Evolutionary conservation across 495 filamentous ascomycete species (phyloP).

Genomic region (Wilcoxina mikolae): DNA sequence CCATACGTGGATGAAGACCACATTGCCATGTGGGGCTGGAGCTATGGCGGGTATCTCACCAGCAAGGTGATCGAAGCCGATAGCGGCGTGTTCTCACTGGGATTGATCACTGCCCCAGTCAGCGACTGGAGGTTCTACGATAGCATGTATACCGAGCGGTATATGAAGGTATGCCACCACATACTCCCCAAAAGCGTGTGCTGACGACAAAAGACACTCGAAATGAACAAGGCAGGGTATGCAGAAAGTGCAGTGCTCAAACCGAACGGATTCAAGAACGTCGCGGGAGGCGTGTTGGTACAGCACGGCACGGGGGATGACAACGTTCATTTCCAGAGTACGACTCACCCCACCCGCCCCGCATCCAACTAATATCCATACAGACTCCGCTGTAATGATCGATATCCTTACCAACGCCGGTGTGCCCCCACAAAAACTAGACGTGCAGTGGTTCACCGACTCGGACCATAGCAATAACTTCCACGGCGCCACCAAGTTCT

Average conservation of each 20-base stretch:
- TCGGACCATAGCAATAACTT: constrained; percentile 39
- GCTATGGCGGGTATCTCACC: constrained; percentile 44
- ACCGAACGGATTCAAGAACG: constrained; percentile 37
- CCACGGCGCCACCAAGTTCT: constrained; percentile 32
- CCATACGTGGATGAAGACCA: constrained; percentile 36
- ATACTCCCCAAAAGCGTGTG: too few species aligned
- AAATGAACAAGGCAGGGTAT: constrained; percentile 38
- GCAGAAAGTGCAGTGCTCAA: constrained; percentile 32
- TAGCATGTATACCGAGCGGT: constrained; percentile 48
- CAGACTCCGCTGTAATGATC: constrained; percentile 36
- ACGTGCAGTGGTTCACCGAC: constrained; percentile 41
- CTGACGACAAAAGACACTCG: too few species aligned
- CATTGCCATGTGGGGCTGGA: constrained; percentile 47
- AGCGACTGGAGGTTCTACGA: constrained; percentile 50
- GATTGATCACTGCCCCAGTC: constrained; percentile 29
- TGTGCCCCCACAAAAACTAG: constrained; percentile 39
- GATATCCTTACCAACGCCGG: constrained; percentile 38
- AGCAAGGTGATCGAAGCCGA: constrained; percentile 39
- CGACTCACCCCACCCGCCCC: neutral
- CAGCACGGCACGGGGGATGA: constrained; percentile 46
- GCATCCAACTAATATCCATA: neutral
- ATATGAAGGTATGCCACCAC: too few species aligned
- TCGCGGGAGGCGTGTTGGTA: constrained; percentile 38
- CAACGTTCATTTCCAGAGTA: constrained; percentile 44
- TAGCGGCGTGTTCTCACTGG: constrained; percentile 39